Evolutionary conservation across 345 rosid species (phyloP).

Genomic region (Arabidopsis suecica): DNA sequence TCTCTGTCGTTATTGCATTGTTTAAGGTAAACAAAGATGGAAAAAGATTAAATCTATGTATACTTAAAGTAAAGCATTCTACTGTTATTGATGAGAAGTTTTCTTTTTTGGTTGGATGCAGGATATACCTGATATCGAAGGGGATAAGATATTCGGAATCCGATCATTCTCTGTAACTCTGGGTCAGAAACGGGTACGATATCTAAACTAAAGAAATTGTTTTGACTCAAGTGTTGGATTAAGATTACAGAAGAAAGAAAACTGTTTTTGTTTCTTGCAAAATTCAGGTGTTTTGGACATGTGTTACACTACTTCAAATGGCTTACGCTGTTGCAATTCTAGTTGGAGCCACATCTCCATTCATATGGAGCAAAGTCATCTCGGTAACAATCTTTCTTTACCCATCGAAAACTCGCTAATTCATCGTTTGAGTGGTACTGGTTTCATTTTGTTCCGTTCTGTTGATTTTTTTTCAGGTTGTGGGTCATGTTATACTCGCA

Average conservation of each 20-base stretch:
- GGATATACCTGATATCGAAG: slow-evolving; percentile 98
- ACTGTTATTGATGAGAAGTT: slow-evolving; percentile 7
- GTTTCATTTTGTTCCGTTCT: neutral
- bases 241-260: neutral
- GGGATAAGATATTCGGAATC: slow-evolving; percentile 89
- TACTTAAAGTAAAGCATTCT: neutral
- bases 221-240: neutral
- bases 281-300: slow-evolving; percentile 86
- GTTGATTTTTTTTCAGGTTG: slow-evolving; percentile 50
- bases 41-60: neutral
- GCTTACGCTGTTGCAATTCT: slow-evolving; percentile 79
- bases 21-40: slow-evolving; percentile 68
- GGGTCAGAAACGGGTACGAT: slow-evolving; percentile 74
- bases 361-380: slow-evolving; percentile 77
- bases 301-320: slow-evolving; percentile 80
- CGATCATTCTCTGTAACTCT: slow-evolving; percentile 78
- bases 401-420: neutral
- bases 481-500: slow-evolving; percentile 75
- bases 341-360: slow-evolving; percentile 77
- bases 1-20: slow-evolving; percentile 91
- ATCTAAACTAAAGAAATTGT: slow-evolving; percentile 1
- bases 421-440: neutral
- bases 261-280: neutral
- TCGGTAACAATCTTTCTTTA: slow-evolving; percentile 56
- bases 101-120: slow-evolving; percentile 36